Percentiles rank a stretch among this genome's conserved stretches.
These are phyloP conservation scores for Fusarium staphyleae DNA, from an alignment of 2,329 filamentous ascomycete genomes.

Conservation along the genomic window DNA sequence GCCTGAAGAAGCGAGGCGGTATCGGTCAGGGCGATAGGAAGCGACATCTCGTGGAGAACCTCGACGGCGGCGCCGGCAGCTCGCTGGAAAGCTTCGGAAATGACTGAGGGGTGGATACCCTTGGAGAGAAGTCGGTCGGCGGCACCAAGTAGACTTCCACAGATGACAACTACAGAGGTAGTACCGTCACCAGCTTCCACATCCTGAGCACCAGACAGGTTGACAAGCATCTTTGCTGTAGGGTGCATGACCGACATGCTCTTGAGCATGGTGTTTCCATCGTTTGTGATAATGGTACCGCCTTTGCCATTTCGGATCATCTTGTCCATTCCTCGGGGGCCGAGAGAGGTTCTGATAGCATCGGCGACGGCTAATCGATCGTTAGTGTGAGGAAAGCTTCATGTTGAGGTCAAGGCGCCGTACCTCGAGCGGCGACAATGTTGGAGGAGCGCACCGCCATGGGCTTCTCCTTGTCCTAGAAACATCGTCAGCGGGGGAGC, in stretches of 20 bases:
- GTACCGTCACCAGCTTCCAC: slow-evolving; percentile 98
- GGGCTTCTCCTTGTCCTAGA: slow-evolving; percentile 93
- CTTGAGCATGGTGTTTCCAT: slow-evolving; percentile 98
- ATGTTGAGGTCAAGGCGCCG: slow-evolving; percentile 31
- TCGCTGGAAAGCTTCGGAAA: slow-evolving; percentile 96
- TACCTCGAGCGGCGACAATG: slow-evolving; percentile 96
- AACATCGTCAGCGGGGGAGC: slow-evolving; percentile 49
- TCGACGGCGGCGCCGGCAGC: slow-evolving; percentile 88
- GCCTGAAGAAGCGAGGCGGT: slow-evolving; percentile 92
- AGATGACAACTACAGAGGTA: slow-evolving; percentile 97
- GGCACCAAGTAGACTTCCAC: slow-evolving; percentile 90
- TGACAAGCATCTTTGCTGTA: slow-evolving; percentile 99
- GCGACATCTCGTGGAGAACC: slow-evolving; percentile 93
- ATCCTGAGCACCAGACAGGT: slow-evolving; percentile 95
- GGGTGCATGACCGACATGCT: slow-evolving; percentile 99
- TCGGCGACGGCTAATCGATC: slow-evolving; percentile 81
- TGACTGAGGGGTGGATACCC: slow-evolving; percentile 96
- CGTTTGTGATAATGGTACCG: slow-evolving; percentile 98
- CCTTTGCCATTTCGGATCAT: slow-evolving; percentile 98
- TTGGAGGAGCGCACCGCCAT: slow-evolving; percentile 95
- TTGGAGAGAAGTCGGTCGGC: slow-evolving; percentile 90
- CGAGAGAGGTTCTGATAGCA: slow-evolving; percentile 95
- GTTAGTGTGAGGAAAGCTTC: slow-evolving; percentile 22
- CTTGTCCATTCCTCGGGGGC: slow-evolving; percentile 98
- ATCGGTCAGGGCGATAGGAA: slow-evolving; percentile 88